Evolutionary conservation across 2,329 filamentous ascomycete species (phyloP), one percentile per base, ranked within the genome.

Genomic region (Diaporthe citriasiana): DNA sequence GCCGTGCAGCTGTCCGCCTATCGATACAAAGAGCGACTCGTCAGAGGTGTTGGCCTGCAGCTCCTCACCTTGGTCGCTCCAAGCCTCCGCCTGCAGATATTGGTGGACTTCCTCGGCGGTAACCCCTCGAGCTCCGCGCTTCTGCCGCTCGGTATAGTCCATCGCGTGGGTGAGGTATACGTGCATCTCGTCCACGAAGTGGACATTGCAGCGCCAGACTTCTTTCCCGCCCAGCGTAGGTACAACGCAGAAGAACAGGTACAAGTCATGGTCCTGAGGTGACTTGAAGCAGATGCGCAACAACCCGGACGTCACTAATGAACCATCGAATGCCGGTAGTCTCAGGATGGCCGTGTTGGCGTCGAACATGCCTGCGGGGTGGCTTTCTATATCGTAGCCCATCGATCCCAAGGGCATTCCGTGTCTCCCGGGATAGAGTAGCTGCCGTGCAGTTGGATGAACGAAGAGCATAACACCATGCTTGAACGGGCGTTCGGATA

Each of bases 381-480:
- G 59, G 13, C 40, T 50, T 33, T 47, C 59, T 65, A 65, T 50
- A 17, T 65, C 59, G 42, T 50, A 65, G 9, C 59, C 59, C 42
- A 65, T 65, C 8, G 17, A n/a, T 5, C 59, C 30, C 42, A 65
- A 33, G 13, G 59, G 59, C 40, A 65, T 50, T 17, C 59, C 42
- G 7, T 65, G 40, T 35, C 59, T 33, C 22, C 59, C 59, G 33
- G 59, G 42, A 12, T 65, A 50, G 42, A 65, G 59, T 1, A 65
- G 12, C 42, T 65, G 42, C 9, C 59, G 59, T n/a, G 59, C 59
- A 33, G 42, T 65, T 22, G 59, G 59, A 27, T 65, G 42, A 8
- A 50, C 59, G 50, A 65, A 65, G 27, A 65, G 59, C 59, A 65
- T 65, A 2, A 50, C 27, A n/a, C 59, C 59, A 35, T 65, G 59